Evolutionary conservation across 2,329 filamentous ascomycete species (phyloP).

Genomic region (Graphilbum fragrans): DNA sequence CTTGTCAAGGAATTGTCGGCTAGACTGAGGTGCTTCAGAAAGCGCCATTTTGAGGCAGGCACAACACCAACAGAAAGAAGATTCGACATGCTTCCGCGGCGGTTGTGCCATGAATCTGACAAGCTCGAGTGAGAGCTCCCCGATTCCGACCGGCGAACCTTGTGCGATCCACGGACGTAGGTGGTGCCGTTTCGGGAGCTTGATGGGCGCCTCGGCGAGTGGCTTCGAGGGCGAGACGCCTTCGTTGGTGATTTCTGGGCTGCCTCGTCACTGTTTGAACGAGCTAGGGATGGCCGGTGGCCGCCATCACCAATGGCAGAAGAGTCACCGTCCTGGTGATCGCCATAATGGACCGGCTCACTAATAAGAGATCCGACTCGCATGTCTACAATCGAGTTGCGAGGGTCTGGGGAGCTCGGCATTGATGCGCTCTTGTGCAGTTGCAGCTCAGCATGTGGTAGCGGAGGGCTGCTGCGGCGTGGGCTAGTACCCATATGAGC

Average conservation of each 20-base stretch:
- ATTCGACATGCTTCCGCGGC: constrained; percentile 68
- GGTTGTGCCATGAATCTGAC: constrained; percentile 50
- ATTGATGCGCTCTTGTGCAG: constrained; percentile 55
- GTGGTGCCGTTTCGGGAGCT: constrained; percentile 64
- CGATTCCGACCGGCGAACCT: constrained; percentile 76
- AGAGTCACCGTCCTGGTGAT: constrained; percentile 22
- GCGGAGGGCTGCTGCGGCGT: constrained; percentile 51
- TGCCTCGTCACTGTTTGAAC: constrained; percentile 34
- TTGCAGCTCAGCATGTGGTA: constrained; percentile 50
- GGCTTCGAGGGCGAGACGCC: constrained; percentile 52
- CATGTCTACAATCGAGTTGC: constrained; percentile 34
- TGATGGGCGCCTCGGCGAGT: constrained; percentile 65
- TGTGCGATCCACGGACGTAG: constrained; percentile 56
- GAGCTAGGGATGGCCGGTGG: constrained; percentile 30
- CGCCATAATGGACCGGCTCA: constrained; percentile 26
- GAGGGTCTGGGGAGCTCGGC: constrained; percentile 48
- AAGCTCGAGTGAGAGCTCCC: constrained; percentile 81
- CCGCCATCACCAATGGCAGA: constrained; percentile 17
- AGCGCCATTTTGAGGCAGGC: constrained; percentile 85
- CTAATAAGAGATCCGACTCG: constrained; percentile 48
- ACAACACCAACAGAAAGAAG: constrained; percentile 59
- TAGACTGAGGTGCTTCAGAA: constrained; percentile 81
- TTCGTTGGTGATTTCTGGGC: constrained; percentile 27
- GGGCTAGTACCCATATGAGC: constrained; percentile 30
- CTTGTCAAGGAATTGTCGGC: constrained; percentile 83